Percentiles rank a stretch among this genome's conserved stretches.
Evolutionary conservation across 495 filamentous ascomycete genomes (phyloP).

Genomic region (Tuber indicum): DNA sequence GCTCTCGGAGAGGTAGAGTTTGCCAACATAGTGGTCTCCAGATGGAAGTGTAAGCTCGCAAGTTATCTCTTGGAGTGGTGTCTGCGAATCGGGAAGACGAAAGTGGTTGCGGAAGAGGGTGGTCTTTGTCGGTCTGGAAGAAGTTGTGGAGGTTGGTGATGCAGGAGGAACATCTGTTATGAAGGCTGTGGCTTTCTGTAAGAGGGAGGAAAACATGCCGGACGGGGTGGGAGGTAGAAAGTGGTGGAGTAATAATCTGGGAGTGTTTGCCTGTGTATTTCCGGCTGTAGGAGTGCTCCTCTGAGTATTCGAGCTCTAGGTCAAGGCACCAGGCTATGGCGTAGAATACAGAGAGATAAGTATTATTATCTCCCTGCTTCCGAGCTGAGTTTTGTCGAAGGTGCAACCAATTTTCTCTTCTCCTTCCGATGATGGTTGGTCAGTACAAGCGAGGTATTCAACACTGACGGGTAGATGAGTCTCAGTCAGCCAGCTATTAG

Average conservation of each 20-base stretch:
- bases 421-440: not conserved
- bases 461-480: not conserved
- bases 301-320: not conserved
- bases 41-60: slow-evolving; percentile 81
- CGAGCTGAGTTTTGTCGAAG: not conserved
- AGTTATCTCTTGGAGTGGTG: slow-evolving; percentile 87
- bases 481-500: not conserved
- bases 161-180: slow-evolving; percentile 69
- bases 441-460: not conserved
- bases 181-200: slow-evolving; percentile 90
- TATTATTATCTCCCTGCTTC: not conserved
- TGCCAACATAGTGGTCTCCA: slow-evolving; percentile 84
- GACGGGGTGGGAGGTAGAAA: not conserved
- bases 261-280: not conserved
- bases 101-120: slow-evolving; percentile 93
- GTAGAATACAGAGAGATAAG: not conserved
- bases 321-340: not conserved
- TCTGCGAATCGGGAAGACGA: slow-evolving; percentile 84
- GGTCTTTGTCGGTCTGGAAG: slow-evolving; percentile 79
- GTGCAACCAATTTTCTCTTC: not conserved
- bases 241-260: not conserved
- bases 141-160: slow-evolving; percentile 58
- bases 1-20: slow-evolving; percentile 85
- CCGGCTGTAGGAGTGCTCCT: not conserved
- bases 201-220: slow-evolving; percentile 50